Conservation (phyloP, 2,329 filamentous ascomycete genomes). For the Neonectria neomacrospora region DNA sequence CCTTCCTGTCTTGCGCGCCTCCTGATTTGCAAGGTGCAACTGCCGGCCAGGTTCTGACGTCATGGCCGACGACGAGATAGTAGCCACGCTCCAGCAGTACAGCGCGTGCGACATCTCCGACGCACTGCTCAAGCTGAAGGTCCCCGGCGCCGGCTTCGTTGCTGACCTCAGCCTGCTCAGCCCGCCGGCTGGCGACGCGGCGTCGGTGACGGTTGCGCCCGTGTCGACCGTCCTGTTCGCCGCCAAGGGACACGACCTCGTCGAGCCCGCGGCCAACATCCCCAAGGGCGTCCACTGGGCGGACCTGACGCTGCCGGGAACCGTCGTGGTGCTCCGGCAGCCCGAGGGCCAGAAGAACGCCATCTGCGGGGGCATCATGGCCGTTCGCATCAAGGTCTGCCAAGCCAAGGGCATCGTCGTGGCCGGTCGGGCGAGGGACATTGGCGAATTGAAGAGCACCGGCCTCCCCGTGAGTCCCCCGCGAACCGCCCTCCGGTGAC, state of each 20-base stretch:
- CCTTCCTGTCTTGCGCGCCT: not conserved
- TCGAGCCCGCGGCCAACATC: slow-evolving; percentile 58
- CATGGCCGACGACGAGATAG: slow-evolving; percentile 33
- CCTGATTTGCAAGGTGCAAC: not conserved
- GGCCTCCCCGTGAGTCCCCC: slow-evolving; percentile 63
- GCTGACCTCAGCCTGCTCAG: slow-evolving; percentile 61
- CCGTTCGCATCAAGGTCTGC: slow-evolving; percentile 71
- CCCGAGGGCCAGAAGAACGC: slow-evolving; percentile 74
- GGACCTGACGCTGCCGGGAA: slow-evolving; percentile 69
- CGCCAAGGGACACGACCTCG: slow-evolving; percentile 60
- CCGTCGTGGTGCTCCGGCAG: slow-evolving; percentile 74
- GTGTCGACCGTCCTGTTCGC: slow-evolving; percentile 73
- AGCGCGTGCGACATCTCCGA: slow-evolving; percentile 73
- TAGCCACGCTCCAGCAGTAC: slow-evolving; percentile 51
- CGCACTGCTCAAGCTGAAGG: slow-evolving; percentile 75
- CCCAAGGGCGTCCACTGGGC: slow-evolving; percentile 73
- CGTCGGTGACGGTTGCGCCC: slow-evolving; percentile 57
- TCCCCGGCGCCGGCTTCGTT: slow-evolving; percentile 73
- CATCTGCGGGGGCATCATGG: slow-evolving; percentile 82
- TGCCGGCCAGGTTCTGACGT: slow-evolving; percentile 18
- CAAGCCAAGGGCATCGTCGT: slow-evolving; percentile 72
- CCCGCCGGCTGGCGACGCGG: slow-evolving; percentile 39
- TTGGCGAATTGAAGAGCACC: slow-evolving; percentile 67
- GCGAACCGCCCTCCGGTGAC: slow-evolving; percentile 1
- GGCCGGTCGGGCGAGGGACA: slow-evolving; percentile 74